Evolutionary conservation across 1,139 yeast species (phyloP), one percentile per base, ranked within the genome.

Genomic region (Zhuliangozyma blackwelliae): DNA sequence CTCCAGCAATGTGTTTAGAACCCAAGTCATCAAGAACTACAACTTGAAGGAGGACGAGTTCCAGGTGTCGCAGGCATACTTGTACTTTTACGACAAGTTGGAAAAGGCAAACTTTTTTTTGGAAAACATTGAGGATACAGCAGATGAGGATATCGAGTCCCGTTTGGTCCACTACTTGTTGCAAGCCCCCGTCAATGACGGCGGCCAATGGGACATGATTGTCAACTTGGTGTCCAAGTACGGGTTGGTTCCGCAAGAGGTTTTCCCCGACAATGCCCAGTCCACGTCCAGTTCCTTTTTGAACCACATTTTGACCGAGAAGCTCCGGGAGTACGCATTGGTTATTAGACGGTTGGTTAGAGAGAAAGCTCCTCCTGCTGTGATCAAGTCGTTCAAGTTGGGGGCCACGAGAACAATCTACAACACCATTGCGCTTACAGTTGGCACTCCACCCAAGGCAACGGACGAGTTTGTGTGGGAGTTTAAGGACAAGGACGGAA

Each of bases 191-290:
- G 77, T 80, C 34, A 61, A 74, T 39, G 95, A 86, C 52, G 95
- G 95, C 47, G 95, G 95, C 34, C 95, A 86, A 59, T 85, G 84
- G 74, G 83, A 82, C 49, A 82, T 85, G 92, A 75, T 84, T 57
- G 68, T 81, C 31, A 84, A 84, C 57, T 59, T 86, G 44, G 75
- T 86, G 37, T 76, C 77, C 46, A 86, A 86, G 59, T 86, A 86
- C 49, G 95, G 95, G 29, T 54, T 83, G 37, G 82, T 86, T 34
- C 96, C 96, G 32, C 68, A 80, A 51, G 77, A 75, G 46, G 60
- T 77, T 19, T 86, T 73, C 61, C 89, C 90, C 5, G 95, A 86
- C 54, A 69, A 77, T 35, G 78, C 72, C 47, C 86, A 83, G 45
- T 78, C 94, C 1, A 68, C 79, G 7, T 61, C 70, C 19, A 71